Evolutionary conservation across 345 rosid species (phyloP), one percentile per base, ranked within the genome.

Genomic region (Dipteronia sinensis): DNA sequence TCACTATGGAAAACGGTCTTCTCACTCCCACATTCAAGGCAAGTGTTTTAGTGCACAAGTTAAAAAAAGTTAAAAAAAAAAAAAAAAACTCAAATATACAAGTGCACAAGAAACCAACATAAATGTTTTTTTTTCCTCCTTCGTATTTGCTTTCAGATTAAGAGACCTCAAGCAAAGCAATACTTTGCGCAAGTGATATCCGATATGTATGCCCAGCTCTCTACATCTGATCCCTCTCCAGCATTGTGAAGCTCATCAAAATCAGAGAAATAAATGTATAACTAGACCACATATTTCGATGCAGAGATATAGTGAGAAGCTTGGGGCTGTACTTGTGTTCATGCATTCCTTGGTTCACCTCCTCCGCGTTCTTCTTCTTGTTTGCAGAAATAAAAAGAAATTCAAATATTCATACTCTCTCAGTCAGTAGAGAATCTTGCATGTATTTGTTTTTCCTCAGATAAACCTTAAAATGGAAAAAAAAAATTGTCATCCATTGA

Each of bases 1-100:
- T 94, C 82, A 87, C 97, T 0, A 7, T 90, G 65, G 99, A 96
- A 79, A 96, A 94, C 47, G 97, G 94, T 70, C 87, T 96, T 68
- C 87, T 92, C 31, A 96, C 99, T 73, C 99, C 99, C 5, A 96
- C 99, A 17, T 88, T 94, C 40, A 96, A 96, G 98, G 99, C 85
- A 83, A 83, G 86, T 84, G 29, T 23, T n/a, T 42, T 38, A 42
- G 34, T 10, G 9, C 44, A 10, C 42, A 19, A 10, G 66, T 22
- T 12, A n/a, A 55, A 66, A n/a, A n/a, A n/a, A n/a, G n/a, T n/a
- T n/a, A n/a, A n/a, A n/a, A n/a, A n/a, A n/a, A n/a, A n/a, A n/a
- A n/a, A n/a, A n/a, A n/a, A 31, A 23, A 10, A 10, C 19, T 2
- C 1, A 22, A 42, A 42, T 44, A 22, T 10, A 15, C 16, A 64